phyloP scores from a whole-genome alignment of 495 filamentous ascomycete genomes.

The Xylaria longipes region DNA sequence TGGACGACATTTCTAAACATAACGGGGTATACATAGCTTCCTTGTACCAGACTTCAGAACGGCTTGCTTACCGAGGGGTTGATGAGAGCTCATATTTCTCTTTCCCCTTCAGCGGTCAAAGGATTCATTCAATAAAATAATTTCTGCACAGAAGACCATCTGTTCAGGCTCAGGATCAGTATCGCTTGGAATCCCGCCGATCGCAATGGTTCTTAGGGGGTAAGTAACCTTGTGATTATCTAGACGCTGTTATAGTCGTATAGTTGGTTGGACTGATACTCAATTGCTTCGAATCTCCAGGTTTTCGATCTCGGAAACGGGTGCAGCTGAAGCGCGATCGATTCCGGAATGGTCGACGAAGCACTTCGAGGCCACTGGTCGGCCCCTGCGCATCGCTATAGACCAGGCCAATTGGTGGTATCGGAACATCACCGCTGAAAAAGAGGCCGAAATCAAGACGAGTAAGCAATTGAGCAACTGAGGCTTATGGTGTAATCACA shows the following conservation, averaged over 20 bases:
- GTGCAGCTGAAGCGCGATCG: slow-evolving; percentile 24
- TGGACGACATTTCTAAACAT: slow-evolving; percentile 6
- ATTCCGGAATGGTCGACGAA: slow-evolving; percentile 33
- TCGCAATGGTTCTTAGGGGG: slow-evolving; percentile 32
- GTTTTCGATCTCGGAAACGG: slow-evolving; percentile 32
- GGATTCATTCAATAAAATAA: neutral
- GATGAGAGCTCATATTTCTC: slow-evolving; percentile 14
- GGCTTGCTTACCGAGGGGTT: slow-evolving; percentile 21
- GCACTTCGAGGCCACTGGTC: slow-evolving; percentile 26
- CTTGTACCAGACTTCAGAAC: slow-evolving; percentile 1
- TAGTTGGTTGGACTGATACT: neutral
- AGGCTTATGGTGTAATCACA: too few relatives aligned
- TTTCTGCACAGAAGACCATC: neutral
- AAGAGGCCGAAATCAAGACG: slow-evolving; percentile 26
- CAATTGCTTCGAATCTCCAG: slow-evolving; percentile 14
- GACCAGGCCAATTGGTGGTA: slow-evolving; percentile 35
- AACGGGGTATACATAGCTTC: neutral
- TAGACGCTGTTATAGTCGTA: neutral
- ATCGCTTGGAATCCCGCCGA: neutral
- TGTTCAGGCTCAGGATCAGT: neutral
- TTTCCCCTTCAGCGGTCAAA: slow-evolving; percentile 1
- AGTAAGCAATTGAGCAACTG: slow-evolving; percentile 18
- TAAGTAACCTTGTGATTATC: slow-evolving; percentile 10
- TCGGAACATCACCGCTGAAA: slow-evolving; percentile 28
- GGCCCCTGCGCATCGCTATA: slow-evolving; percentile 33